Percentiles rank a stretch among this genome's conserved stretches.
Evolutionary conservation across 208 protist species (phyloP).

Genomic region (Trypanosoma lewisi): DNA sequence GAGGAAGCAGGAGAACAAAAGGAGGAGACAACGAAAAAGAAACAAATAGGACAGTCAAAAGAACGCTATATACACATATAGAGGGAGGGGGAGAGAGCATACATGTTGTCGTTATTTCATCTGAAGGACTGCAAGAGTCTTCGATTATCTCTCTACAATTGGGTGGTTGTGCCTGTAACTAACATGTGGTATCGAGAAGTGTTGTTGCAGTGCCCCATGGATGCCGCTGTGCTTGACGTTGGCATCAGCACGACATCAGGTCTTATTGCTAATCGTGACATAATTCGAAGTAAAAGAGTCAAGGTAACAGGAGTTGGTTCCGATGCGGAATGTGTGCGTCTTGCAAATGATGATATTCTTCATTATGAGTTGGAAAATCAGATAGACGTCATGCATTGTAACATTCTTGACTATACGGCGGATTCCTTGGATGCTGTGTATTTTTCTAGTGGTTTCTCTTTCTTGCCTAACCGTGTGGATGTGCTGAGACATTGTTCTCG

Average conservation of each 20-base stretch:
- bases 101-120: background rate
- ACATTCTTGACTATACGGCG: constrained; percentile 69
- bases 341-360: constrained; percentile 45
- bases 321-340: constrained; percentile 57
- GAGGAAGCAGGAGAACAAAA: background rate
- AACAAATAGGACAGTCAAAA: background rate
- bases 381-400: constrained; percentile 49
- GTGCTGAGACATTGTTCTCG: constrained; percentile 58
- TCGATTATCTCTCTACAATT: constrained; percentile 62
- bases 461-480: constrained; percentile 50
- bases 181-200: constrained; percentile 81
- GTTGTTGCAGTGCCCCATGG: constrained; percentile 57
- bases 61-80: background rate
- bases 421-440: constrained; percentile 67
- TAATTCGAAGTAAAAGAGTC: constrained; percentile 71
- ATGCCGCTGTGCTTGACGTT: constrained; percentile 62
- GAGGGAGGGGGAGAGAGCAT: background rate
- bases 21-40: constrained; percentile 5
- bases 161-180: constrained; percentile 50
- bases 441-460: constrained; percentile 85
- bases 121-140: background rate
- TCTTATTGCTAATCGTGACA: constrained; percentile 73
- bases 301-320: constrained; percentile 71
- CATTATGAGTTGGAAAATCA: constrained; percentile 37
- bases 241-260: constrained; percentile 76